These are phyloP conservation scores for Lonicera japonica DNA, from an alignment of 129 eudicot species.

Conservation along the genomic window DNA sequence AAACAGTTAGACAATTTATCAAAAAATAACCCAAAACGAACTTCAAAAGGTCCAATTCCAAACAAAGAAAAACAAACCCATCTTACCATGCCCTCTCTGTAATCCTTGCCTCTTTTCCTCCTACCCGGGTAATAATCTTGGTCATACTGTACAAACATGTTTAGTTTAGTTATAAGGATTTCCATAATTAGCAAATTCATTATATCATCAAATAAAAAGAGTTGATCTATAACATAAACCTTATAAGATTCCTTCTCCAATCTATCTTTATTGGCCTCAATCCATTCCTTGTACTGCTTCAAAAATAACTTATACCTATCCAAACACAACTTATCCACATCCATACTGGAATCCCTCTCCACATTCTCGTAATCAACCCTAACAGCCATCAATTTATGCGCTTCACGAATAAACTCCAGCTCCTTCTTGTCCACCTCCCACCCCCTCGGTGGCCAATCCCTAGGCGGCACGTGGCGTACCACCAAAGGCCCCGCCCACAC, in stretches of 20 bases:
- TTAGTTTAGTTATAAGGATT: not conserved
- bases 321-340: conserved; percentile 61
- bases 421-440: conserved; percentile 89
- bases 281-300: conserved; percentile 94
- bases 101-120: conserved; percentile 96
- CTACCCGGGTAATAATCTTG: conserved; percentile 97
- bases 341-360: conserved; percentile 30
- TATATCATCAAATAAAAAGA: not conserved
- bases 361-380: conserved; percentile 52
- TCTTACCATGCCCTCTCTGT: conserved; percentile 89
- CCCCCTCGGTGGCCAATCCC: conserved; percentile 99
- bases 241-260: conserved; percentile 80
- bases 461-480: conserved; percentile 72
- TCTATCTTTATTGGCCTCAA: conserved; percentile 67
- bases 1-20: conserved; percentile 13
- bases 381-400: conserved; percentile 46
- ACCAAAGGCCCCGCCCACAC: conserved; percentile 77
- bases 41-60: conserved; percentile 2
- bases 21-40: conserved; percentile 1
- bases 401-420: conserved; percentile 78
- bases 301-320: conserved; percentile 90
- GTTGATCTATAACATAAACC: conserved; percentile 39
- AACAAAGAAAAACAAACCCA: not conserved
- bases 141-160: conserved; percentile 55
- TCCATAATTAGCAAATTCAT: not conserved